A percentile compares a stretch with the other conserved stretches of the same genome.
phyloP scores from a whole-genome alignment of 305 asterid genomes.

The Fraxinus paxiana region DNA sequence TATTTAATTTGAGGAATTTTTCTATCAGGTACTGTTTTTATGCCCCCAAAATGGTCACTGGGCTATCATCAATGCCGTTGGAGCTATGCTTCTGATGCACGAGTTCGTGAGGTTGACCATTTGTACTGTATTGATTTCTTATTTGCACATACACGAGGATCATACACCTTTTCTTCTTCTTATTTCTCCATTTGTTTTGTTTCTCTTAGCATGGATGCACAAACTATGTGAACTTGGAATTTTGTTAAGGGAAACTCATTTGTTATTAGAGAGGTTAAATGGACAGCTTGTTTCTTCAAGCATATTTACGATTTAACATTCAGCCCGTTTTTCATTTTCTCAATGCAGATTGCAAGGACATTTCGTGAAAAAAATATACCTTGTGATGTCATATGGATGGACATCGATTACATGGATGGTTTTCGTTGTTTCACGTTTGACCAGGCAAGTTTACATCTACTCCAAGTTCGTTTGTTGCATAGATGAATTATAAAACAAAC shows the following conservation, averaged over 20 bases:
- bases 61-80: conserved; percentile 99
- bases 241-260: conserved; percentile 11
- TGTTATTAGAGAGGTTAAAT: conserved; percentile 1
- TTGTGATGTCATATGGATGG: conserved; percentile 99
- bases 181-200: neutral
- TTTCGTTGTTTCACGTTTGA: conserved; percentile 94
- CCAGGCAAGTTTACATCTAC: conserved; percentile 42
- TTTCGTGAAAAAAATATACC: conserved; percentile 88
- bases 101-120: conserved; percentile 77
- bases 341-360: conserved; percentile 70
- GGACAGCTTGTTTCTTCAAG: neutral
- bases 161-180: neutral
- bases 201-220: neutral
- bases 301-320: neutral
- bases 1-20: conserved; percentile 22
- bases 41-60: conserved; percentile 98
- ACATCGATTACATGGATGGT: conserved; percentile 96
- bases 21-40: conserved; percentile 69
- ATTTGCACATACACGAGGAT: neutral
- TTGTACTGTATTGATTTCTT: conserved; percentile 9
- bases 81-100: conserved; percentile 78
- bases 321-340: conserved; percentile 13
- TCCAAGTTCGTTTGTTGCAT: neutral
- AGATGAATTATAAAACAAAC: conserved; percentile 14
- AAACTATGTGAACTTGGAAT: neutral